Evolutionary conservation across 2,329 filamentous ascomycete genomes (phyloP), one percentile per base, ranked within the genome.

Genomic region (Zymoseptoria crescenta): DNA sequence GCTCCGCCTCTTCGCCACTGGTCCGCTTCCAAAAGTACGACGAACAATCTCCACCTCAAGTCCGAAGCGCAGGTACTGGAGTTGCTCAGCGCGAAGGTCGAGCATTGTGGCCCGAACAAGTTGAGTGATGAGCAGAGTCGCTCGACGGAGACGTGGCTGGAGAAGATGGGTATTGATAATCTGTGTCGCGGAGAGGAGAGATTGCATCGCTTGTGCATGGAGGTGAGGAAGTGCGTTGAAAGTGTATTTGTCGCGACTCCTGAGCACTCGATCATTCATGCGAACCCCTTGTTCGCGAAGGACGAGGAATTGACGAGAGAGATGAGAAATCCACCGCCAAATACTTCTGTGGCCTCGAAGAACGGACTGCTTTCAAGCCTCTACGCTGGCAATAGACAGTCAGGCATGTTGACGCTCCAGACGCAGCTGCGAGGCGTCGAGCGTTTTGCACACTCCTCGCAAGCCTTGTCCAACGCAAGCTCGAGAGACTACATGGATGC

Each of bases 171-270:
- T 13, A 87, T 97, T 30, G 91, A 95, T 72, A 96, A 96, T 69
- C 93, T 97, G 66, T 99, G 94, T 75, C 87, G 86, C 66, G 94
- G 93, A 5, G 94, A 99, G 72, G 94, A 99, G 74, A 81, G 94
- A 55, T 93, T 99, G 41, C 94, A 97, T 72, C 86, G 92, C 9
- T 94, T 99, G 73, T 94, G 88, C 70, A 88, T 91, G 65, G 94
- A 97, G 72, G 83, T 97, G 28, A 88, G 93, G 67, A 88, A 85
- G 62, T 96, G 91, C 69, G 87, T 96, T 64, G 87, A 85, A 65
- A 91, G 91, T 70, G 79, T 97, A 7, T 28, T 89, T 95, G 60
- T 91, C 85, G 52, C 86, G 16, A 45, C 56, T 10, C 41, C 96
- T 62, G 89, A 96, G 45, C 89, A 89, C 0, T 91, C 93, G 0